phyloP scores from a whole-genome alignment of 495 filamentous ascomycete species.

The Wilcoxina mikolae region DNA sequence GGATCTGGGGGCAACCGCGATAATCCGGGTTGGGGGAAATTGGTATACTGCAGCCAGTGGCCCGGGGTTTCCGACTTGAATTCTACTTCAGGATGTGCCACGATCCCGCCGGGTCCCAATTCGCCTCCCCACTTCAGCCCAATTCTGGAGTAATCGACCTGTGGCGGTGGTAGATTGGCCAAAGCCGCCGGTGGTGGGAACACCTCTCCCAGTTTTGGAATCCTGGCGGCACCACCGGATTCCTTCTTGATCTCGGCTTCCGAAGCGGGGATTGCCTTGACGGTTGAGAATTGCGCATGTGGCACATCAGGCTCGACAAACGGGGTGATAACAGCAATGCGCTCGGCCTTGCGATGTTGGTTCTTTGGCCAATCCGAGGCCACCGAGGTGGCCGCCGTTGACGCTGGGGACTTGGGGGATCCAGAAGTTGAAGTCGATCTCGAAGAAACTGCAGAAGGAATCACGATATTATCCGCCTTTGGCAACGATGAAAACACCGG shows the following conservation, averaged over 20 bases:
- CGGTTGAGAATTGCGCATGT: constrained; percentile 18
- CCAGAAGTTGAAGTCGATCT: constrained; percentile 18
- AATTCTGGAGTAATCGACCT: constrained; percentile 4
- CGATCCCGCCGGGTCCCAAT: constrained; percentile 16
- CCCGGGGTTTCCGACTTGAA: constrained; percentile 28
- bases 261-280: constrained; percentile 17
- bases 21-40: constrained; percentile 11
- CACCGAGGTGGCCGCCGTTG: constrained; percentile 23
- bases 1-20: constrained; percentile 15
- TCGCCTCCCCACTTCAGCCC: constrained; percentile 24
- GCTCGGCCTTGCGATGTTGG: not conserved
- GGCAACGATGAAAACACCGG: constrained; percentile 27
- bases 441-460: constrained; percentile 11
- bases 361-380: not conserved
- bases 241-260: constrained; percentile 5
- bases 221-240: constrained; percentile 23
- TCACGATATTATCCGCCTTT: constrained; percentile 11
- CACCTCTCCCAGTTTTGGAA: constrained; percentile 45
- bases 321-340: constrained; percentile 14
- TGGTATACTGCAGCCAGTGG: constrained; percentile 39
- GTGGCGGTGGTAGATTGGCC: not conserved
- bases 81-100: constrained; percentile 14
- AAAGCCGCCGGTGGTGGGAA: constrained; percentile 45
- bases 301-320: constrained; percentile 20
- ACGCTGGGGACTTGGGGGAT: constrained; percentile 9